Evolutionary conservation across 129 eudicot species (phyloP).

Genomic region (Daucus carota): DH1_v3.0 NC_030381.2:30225501-30226000

Average conservation of each 20-base stretch:
- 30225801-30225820: neutral
- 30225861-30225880: no score
- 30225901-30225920: neutral
- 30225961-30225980: neutral
- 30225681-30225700: neutral
- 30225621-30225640: neutral
- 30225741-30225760: neutral
- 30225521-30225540: no score
- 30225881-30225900: neutral
- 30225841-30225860: neutral
- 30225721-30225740: neutral
- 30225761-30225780: neutral
- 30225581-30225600: no score
- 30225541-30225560: no score
- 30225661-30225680: neutral
- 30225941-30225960: neutral
- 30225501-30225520: no score
- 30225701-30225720: neutral
- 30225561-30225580: no score
- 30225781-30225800: neutral
- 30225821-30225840: neutral
- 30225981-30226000: neutral
- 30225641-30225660: neutral
- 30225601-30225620: no score
- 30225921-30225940: neutral